Evolutionary conservation across 208 protist genomes (phyloP).

Genomic region (Leptomonas pyrrhocoris): DNA sequence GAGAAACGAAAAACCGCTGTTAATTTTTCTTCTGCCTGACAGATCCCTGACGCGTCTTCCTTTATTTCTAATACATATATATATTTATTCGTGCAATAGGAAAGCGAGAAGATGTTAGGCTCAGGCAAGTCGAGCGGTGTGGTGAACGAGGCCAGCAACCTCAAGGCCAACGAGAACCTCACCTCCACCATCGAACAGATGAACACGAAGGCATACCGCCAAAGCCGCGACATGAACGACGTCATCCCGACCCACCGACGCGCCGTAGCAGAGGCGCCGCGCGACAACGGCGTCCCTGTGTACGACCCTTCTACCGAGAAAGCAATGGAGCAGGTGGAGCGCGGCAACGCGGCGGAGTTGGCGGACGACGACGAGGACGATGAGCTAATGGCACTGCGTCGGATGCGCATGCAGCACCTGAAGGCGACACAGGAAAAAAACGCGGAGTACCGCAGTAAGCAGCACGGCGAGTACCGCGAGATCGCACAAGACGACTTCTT

Average conservation of each 20-base stretch:
- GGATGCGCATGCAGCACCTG: conserved; percentile 64
- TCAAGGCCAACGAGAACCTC: conserved; percentile 89
- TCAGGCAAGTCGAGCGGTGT: conserved; percentile 85
- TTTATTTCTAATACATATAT: conserved; percentile 8
- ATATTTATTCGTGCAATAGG: conserved; percentile 20
- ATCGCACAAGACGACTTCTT: conserved; percentile 95
- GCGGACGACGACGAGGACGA: conserved; percentile 76
- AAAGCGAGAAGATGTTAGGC: conserved; percentile 69
- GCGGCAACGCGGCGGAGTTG: conserved; percentile 34
- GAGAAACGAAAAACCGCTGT: too few relatives aligned
- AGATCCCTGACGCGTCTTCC: not conserved
- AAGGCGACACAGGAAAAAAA: conserved; percentile 61
- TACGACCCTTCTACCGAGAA: conserved; percentile 81
- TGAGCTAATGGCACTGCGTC: conserved; percentile 77
- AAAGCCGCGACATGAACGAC: conserved; percentile 71
- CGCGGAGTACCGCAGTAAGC: conserved; percentile 85
- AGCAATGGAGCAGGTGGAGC: conserved; percentile 31
- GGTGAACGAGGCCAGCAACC: conserved; percentile 91
- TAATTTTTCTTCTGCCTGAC: too few relatives aligned
- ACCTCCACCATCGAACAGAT: conserved; percentile 86
- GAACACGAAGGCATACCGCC: conserved; percentile 67
- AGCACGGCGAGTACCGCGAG: conserved; percentile 93
- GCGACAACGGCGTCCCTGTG: conserved; percentile 54
- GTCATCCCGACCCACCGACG: conserved; percentile 87
- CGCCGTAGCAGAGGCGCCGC: conserved; percentile 30